Evolutionary conservation across 768 basidiomycete genomes (phyloP), one percentile per base, ranked within the genome.

Genomic region (Terana coerulea): DNA sequence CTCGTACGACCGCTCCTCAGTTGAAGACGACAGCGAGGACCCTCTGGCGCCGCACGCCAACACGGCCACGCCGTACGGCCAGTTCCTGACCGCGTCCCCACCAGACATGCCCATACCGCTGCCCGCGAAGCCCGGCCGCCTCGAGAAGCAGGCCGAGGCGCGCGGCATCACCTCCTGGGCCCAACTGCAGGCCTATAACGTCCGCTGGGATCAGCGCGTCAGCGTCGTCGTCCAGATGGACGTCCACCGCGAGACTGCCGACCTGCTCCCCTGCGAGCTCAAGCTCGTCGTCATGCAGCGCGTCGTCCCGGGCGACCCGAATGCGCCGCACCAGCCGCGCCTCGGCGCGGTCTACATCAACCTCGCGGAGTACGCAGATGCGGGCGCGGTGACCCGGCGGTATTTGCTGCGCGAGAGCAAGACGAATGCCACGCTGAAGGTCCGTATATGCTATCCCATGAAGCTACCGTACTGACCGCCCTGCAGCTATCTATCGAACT

Each of bases 361-460:
- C 61, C 73, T 91, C 1, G 83, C 89, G 0, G 84, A 90, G 61
- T 91, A 89, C 58, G 84, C 81, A 12, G 74, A 76, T 41, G 78
- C 69, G 1, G 78, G 83, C 30, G 58, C 64, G 9, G 75, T 88
- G 22, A 80, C 80, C 9, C 74, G 89, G 15, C 73, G 80, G 5
- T 87, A 88, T 65, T 72, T 89, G 6, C 68, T 90, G 5, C 72
- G 79, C 42, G 78, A 87, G 59, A 88, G 84, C 59, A 88, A 86
- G 67, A 88, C 82, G 33, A 91, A 91, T 57, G 87, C 89, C 1
- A 86, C 83, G 6, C 72, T 91, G 42, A 86, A 86, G 74, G 84
- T 86, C 37, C 11, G 69, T n/a, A n/a, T n/a, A n/a, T 58, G 10
- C 39, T 24, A 19, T 40, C 41, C 33, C 8, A 15, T 19, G n/a